These are phyloP conservation scores for Neltuma alba DNA, from an alignment of 306 rosid genomes.

Conservation along the genomic window DNA sequence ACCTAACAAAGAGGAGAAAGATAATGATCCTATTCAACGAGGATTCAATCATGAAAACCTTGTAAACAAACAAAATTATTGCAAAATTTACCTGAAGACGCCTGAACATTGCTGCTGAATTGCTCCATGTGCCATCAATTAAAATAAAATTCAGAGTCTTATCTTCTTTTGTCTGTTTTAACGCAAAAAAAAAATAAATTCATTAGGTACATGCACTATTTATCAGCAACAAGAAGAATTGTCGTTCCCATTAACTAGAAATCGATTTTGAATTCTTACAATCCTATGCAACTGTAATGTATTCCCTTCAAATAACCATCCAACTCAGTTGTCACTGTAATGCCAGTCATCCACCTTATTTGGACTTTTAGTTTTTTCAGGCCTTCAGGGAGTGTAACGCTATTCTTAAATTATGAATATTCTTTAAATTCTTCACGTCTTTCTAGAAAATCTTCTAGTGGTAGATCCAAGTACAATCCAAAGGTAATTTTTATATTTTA, in stretches of 20 bases:
- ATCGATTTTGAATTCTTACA: not conserved
- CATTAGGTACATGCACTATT: constrained; percentile 39
- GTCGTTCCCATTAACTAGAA: not conserved
- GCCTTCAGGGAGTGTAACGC: not conserved
- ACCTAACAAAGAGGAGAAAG: constrained; percentile 8
- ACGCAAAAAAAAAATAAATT: constrained; percentile 45
- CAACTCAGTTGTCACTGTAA: constrained; percentile 31
- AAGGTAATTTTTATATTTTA: constrained; percentile 6
- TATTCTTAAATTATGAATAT: constrained; percentile 4
- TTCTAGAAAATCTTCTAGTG: constrained; percentile 1
- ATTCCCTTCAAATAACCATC: not conserved
- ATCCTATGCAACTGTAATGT: not conserved
- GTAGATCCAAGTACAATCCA: constrained; percentile 19
- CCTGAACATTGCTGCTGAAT: constrained; percentile 91
- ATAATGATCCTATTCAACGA: constrained; percentile 16
- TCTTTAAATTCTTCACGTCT: not conserved
- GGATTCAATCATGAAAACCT: constrained; percentile 17
- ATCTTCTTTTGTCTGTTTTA: constrained; percentile 64
- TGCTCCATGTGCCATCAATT: constrained; percentile 99
- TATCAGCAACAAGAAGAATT: constrained; percentile 29
- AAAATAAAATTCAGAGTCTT: constrained; percentile 73
- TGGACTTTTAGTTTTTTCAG: not conserved
- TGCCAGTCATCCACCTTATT: constrained; percentile 11
- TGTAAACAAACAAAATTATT: constrained; percentile 21
- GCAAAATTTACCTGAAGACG: constrained; percentile 76